A percentile compares a stretch with the other conserved stretches of the same genome.
phyloP scores from a whole-genome alignment of 352 stramenopile genomes.

The Phytophthora capsici region DNA sequence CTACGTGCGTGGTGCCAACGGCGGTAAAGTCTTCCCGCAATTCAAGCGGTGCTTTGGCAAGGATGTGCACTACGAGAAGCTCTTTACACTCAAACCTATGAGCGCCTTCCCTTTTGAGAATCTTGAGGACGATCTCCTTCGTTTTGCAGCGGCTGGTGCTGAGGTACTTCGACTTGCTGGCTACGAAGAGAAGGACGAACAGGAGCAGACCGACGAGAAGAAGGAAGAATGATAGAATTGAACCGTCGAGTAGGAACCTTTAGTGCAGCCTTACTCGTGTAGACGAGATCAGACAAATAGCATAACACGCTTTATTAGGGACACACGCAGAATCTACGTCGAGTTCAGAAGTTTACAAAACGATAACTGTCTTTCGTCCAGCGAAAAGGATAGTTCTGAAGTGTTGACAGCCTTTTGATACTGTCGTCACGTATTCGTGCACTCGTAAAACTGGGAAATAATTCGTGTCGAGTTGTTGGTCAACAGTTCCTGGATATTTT shows the following conservation, averaged over 20 bases:
- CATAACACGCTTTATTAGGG: conserved; percentile 31
- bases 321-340: conserved; percentile 1
- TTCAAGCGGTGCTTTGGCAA: conserved; percentile 78
- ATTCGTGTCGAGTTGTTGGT: conserved; percentile 33
- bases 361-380: too few species aligned
- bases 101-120: conserved; percentile 70
- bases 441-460: conserved; percentile 18
- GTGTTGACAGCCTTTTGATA: too few species aligned
- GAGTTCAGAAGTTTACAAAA: conserved; percentile 2
- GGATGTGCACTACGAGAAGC: conserved; percentile 70
- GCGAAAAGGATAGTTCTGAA: too few species aligned
- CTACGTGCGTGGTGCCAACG: conserved; percentile 67
- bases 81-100: conserved; percentile 73
- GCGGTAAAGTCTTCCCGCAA: conserved; percentile 69
- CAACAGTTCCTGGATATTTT: conserved; percentile 16
- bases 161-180: conserved; percentile 35
- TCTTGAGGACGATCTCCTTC: conserved; percentile 58
- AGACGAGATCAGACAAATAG: conserved; percentile 26
- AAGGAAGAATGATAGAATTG: conserved; percentile 20
- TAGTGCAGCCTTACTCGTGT: conserved; percentile 25
- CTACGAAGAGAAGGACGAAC: conserved; percentile 30
- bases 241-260: conserved; percentile 17
- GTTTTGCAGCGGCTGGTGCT: conserved; percentile 50
- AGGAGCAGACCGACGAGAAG: conserved; percentile 17
- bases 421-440: too few species aligned